Conservation (phyloP, 2,329 filamentous ascomycete genomes). For the Daldinia sp. region DNA sequence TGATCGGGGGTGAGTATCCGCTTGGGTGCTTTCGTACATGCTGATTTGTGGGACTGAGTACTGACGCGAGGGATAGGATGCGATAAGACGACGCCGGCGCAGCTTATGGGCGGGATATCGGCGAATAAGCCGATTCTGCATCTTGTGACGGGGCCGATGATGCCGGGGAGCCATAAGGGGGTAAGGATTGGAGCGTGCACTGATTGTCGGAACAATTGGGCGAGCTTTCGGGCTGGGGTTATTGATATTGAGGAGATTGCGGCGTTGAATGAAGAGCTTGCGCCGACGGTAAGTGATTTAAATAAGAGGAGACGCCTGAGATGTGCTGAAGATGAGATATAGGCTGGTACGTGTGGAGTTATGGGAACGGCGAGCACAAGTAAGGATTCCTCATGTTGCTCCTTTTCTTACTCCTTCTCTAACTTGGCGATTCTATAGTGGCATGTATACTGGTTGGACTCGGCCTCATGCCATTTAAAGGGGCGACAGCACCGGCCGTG, state of each 20-base stretch:
- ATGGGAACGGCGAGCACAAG: constrained; percentile 92
- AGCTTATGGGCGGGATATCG: constrained; percentile 78
- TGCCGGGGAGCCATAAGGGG: constrained; percentile 73
- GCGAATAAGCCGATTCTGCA: constrained; percentile 76
- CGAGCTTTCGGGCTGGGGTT: constrained; percentile 68
- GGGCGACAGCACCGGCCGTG: constrained; percentile 79
- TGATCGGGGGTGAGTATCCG: constrained; percentile 67
- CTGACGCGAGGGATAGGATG: constrained; percentile 59
- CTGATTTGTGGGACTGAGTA: not conserved
- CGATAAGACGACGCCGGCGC: constrained; percentile 77
- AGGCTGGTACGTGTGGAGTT: constrained; percentile 82
- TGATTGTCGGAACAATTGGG: constrained; percentile 79
- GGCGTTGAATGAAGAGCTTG: constrained; percentile 75
- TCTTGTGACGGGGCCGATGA: constrained; percentile 77
- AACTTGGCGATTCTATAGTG: constrained; percentile 52
- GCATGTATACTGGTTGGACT: constrained; percentile 83
- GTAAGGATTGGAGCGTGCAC: constrained; percentile 75
- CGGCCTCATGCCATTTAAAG: constrained; percentile 80
- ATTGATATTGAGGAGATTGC: constrained; percentile 77
- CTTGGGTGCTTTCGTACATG: not conserved
- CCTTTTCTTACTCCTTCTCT: no score
- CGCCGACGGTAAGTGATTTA: constrained; percentile 65
- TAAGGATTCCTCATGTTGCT: constrained; percentile 14
- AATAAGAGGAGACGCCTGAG: not conserved
- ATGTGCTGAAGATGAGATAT: constrained; percentile 13